Evolutionary conservation across 179 eudicot genomes (phyloP).

Genomic region (Monotropa hypopitys): DNA sequence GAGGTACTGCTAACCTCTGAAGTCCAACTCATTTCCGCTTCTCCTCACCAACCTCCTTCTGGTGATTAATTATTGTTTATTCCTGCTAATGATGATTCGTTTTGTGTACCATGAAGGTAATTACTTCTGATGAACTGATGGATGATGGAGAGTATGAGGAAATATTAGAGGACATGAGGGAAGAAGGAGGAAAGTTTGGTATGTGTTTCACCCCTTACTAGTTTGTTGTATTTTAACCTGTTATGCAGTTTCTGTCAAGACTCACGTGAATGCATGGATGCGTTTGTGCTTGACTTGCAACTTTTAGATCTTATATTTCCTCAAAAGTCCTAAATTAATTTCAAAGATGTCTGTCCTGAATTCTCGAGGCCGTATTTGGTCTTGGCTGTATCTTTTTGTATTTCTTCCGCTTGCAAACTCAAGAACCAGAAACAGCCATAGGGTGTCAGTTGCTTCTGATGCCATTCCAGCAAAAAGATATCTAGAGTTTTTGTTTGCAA

Average conservation of each 20-base stretch:
- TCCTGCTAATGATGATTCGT: conserved; percentile 1
- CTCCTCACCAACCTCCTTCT: neutral
- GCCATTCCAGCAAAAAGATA: neutral
- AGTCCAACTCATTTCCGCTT: neutral
- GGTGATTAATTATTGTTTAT: neutral
- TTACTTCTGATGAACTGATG: conserved; percentile 48
- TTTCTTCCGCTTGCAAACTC: neutral
- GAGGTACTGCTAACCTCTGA: conserved; percentile 31
- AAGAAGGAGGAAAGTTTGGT: conserved; percentile 79
- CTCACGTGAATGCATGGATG: neutral
- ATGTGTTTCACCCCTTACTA: conserved; percentile 10
- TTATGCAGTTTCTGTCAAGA: neutral
- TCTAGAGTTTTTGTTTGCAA: neutral
- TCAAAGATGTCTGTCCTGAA: neutral
- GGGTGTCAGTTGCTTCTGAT: neutral
- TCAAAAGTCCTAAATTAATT: neutral
- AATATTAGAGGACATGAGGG: conserved; percentile 75
- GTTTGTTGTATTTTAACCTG: neutral
- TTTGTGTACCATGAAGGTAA: conserved; percentile 29
- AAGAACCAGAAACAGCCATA: neutral
- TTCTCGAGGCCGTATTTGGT: neutral
- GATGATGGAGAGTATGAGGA: conserved; percentile 72
- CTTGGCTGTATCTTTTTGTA: neutral
- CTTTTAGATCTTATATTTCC: neutral
- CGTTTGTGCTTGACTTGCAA: neutral